A percentile compares a stretch with the other conserved stretches of the same genome.
phyloP scores from a whole-genome alignment of 108 stramenopile genomes.

The Cylindrotheca fusiformis region DNA sequence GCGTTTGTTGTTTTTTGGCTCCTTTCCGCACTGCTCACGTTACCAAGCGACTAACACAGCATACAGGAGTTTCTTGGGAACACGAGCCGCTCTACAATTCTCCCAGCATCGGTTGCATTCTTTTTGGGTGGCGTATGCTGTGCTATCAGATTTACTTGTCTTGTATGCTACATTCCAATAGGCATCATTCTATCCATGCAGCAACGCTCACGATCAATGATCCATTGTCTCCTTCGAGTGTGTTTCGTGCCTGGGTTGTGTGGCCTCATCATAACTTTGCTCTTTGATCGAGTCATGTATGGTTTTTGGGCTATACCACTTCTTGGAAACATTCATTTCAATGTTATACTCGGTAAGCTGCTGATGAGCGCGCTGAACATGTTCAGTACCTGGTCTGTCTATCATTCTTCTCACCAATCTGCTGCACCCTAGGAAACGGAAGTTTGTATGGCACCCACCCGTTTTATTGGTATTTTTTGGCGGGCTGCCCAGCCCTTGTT shows the following conservation, averaged over 20 bases:
- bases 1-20: conserved; percentile 1
- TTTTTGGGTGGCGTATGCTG: conserved; percentile 76
- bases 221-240: conserved; percentile 18
- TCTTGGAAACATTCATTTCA: conserved; percentile 85
- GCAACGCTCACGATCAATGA: conserved; percentile 13
- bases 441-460: conserved; percentile 86
- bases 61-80: conserved; percentile 50
- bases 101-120: conserved; percentile 52
- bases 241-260: conserved; percentile 55
- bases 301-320: conserved; percentile 85
- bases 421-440: conserved; percentile 41
- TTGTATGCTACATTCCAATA: conserved; percentile 79
- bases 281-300: conserved; percentile 70
- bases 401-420: no score
- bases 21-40: background rate
- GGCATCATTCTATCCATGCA: conserved; percentile 58
- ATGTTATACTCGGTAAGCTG: conserved; percentile 59
- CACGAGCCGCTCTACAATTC: background rate
- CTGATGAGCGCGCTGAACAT: background rate
- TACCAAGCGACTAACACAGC: background rate
- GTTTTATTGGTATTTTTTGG: conserved; percentile 77
- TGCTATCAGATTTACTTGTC: conserved; percentile 75
- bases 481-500: conserved; percentile 72
- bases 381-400: no score
- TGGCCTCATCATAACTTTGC: conserved; percentile 50